Evolutionary conservation across 164 flowering plant genomes (phyloP), one percentile per base, ranked within the genome.

Genomic region (Chloranthus sessilifolius): DNA sequence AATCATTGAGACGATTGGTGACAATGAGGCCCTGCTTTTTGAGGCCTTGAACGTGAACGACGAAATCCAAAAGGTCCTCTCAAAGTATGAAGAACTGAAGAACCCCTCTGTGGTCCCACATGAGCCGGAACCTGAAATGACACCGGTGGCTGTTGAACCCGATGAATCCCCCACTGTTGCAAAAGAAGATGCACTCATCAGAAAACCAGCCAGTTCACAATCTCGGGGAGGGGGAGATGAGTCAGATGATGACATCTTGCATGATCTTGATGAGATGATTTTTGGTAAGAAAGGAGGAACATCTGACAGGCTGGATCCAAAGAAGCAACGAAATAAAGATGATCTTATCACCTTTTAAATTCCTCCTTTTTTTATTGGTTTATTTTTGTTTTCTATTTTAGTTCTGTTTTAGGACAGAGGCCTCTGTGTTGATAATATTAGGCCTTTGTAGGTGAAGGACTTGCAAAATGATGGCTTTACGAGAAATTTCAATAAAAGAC

Each of bases 221-320:
- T 27, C 60, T 15, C 82, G 56, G 4, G 80, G 77, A 16, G 82
- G 83, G 17, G 71, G 67, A 56, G 76, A 74, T 29, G 88, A 91
- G 17, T 70, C 67, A 56, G 76, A 74, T 29, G 88, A 91, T 53
- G 88, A 82, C 27, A 73, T 84, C 75, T 74, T 88, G 95, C 86
- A 88, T 56, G 97, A 92, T 71, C 92, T 88, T 3, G 99, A 92
- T 51, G 97, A 92, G 70, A 92, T 88, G 99, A 88, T 92, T 5
- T 92, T 92, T 50, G 97, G 95, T 11, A 92, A 70, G 79, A 86
- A 88, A 67, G 53, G 67, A 5, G 83, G 81, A 5, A 12, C 81
- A 25, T 78, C 92, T 9, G 81, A 74, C 43, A 75, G 74, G 16
- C 73, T 73, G 17, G 83, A 68, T 45, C 47, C 76, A 16, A 83